phyloP scores from a whole-genome alignment of 169 alveolate species.

The Plasmodium adleri region DNA sequence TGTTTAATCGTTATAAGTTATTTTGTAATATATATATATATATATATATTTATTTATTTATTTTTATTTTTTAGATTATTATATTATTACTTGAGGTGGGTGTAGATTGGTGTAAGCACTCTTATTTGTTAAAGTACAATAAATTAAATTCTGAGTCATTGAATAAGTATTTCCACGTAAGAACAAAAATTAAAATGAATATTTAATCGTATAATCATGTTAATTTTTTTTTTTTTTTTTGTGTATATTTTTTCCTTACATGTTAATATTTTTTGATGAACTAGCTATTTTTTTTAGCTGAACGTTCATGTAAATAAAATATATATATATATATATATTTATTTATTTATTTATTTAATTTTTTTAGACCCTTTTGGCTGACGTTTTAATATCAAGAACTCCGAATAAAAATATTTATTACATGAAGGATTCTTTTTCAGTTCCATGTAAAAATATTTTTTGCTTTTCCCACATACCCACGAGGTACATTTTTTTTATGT shows the following conservation, averaged over 20 bases:
- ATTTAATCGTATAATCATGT: not conserved
- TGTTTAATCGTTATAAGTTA: not conserved
- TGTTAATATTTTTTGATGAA: no score
- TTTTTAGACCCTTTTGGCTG: constrained; percentile 80
- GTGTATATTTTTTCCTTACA: no score
- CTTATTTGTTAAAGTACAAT: constrained; percentile 89
- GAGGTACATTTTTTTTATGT: constrained; percentile 19
- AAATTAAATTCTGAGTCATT: constrained; percentile 82
- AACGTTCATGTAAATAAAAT: not conserved
- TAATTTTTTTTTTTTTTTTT: no score
- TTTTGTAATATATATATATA: no score
- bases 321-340: constrained; percentile 13
- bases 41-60: not conserved
- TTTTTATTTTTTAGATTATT: constrained; percentile 13
- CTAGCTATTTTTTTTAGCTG: no score
- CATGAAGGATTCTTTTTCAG: constrained; percentile 77
- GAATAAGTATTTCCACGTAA: constrained; percentile 77
- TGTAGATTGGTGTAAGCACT: constrained; percentile 90
- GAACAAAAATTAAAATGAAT: not conserved
- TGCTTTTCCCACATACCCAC: constrained; percentile 85
- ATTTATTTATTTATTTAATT: not conserved
- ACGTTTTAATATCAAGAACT: constrained; percentile 80
- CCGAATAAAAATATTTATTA: constrained; percentile 49
- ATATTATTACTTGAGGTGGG: constrained; percentile 86
- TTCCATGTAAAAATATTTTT: constrained; percentile 82